Evolutionary conservation across 441 rosid genomes (phyloP).

Genomic region (Pelargonium exstipulatum): DNA sequence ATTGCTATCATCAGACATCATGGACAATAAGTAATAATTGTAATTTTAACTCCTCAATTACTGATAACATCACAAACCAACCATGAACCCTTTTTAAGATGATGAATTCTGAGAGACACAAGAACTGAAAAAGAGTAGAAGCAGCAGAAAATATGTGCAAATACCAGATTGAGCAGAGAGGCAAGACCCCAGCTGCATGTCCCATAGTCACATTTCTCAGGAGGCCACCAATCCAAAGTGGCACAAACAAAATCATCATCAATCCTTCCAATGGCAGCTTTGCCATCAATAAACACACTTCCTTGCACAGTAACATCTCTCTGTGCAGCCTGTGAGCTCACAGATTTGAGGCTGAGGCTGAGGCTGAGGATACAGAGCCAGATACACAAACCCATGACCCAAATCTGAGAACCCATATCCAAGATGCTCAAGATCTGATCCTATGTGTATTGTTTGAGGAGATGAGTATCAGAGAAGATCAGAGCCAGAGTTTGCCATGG

Average conservation of each 20-base stretch:
- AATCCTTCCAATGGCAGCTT: slow-evolving; percentile 49
- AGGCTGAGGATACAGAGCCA: slow-evolving; percentile 25
- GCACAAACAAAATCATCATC: slow-evolving; percentile 92
- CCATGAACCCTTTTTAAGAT: background rate
- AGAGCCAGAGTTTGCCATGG: background rate
- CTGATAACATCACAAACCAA: too few relatives aligned
- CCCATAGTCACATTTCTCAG: slow-evolving; percentile 96
- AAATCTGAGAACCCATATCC: slow-evolving; percentile 40
- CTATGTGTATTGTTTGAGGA: background rate
- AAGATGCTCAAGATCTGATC: background rate
- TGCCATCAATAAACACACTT: slow-evolving; percentile 49
- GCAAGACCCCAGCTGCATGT: slow-evolving; percentile 84
- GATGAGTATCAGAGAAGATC: background rate
- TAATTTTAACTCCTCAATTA: too few relatives aligned
- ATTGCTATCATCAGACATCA: background rate
- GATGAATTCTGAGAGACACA: background rate
- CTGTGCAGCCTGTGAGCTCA: slow-evolving; percentile 26
- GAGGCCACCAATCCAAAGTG: slow-evolving; percentile 99
- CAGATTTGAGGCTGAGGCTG: slow-evolving; percentile 19
- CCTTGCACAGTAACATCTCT: slow-evolving; percentile 30
- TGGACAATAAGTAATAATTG: too few relatives aligned
- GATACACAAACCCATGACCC: slow-evolving; percentile 29
- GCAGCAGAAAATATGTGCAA: too few relatives aligned
- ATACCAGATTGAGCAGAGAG: slow-evolving; percentile 84
- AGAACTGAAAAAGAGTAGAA: background rate